Base-by-base conservation (phyloP, 495 filamentous ascomycete species). In the Podospora comata region DNA sequence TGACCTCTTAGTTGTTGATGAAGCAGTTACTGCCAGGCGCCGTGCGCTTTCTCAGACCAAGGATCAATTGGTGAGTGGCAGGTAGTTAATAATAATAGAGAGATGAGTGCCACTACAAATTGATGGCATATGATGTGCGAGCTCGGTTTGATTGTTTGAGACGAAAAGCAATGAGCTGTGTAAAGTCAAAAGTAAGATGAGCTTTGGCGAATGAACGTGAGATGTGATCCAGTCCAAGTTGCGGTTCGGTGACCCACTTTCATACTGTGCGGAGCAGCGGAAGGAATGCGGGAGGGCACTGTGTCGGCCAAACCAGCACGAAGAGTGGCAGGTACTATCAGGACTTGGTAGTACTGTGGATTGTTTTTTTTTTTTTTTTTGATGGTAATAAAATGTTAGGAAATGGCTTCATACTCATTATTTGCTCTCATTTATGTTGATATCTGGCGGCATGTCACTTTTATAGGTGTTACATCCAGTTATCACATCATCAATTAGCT, bases 151-250 rank as follows among this genome's bases (percentile, higher is more conserved):
- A 16, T 13, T 11, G 9, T 48, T 48, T 18, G 39, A 16, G 15
- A 11, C 3, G 39, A 48, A 48, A 16, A 48, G 39, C 39, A 48
- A 11, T 65, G 63, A 65, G 63, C 63, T 65, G 28, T 39, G 66
- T 58, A 30, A 34, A 30, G 34, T 60, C 60, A 64, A 68, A 64
- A 58, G 48, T 60, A 28, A 62, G 63, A 68, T 68, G 66, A 68
- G 66, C 54, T 64, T 68, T 68, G 66, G 27, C 65, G 65, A 68
- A 68, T 68, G 64, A 64, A 48, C 39, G 39, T 48, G 39, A 48
- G 39, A 13, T 48, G 39, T 48, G 39, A 48, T 48, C 39, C 39
- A 48, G 13, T 48, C 13, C 39, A 48, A 48, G 39, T 48, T 48
- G 39, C 13, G 39, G 39, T 48, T 48, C 15, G 0, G 15, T 48